Evolutionary conservation across 1,139 yeast genomes (phyloP).

Genomic region (Dujonia santamariae): DNA sequence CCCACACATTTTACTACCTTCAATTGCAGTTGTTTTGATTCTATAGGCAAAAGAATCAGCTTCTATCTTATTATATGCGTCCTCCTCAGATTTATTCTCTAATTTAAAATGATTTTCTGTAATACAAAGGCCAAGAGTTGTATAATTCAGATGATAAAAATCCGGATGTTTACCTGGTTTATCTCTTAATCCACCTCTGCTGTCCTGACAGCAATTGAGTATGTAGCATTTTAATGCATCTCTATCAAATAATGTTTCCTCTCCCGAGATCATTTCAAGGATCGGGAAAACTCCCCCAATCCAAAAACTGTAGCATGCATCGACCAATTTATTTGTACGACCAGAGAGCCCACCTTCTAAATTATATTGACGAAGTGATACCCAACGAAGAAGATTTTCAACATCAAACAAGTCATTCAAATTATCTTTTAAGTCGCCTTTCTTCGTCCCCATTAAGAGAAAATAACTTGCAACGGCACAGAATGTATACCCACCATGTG

Average conservation of each 20-base stretch:
- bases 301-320: conserved; percentile 97
- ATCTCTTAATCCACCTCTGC: conserved; percentile 75
- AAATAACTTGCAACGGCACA: conserved; percentile 80
- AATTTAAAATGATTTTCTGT: conserved; percentile 51
- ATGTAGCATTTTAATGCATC: conserved; percentile 63
- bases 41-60: conserved; percentile 23
- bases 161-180: conserved; percentile 84
- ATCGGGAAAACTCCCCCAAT: conserved; percentile 77
- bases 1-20: conserved; percentile 14
- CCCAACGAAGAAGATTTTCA: conserved; percentile 57
- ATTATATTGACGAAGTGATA: conserved; percentile 60
- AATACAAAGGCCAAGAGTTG: conserved; percentile 71
- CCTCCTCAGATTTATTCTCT: neutral
- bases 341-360: conserved; percentile 89
- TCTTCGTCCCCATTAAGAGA: conserved; percentile 34
- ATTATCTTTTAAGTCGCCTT: conserved; percentile 14
- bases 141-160: conserved; percentile 88
- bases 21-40: neutral
- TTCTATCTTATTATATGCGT: conserved; percentile 2
- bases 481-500: conserved; percentile 95
- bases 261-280: conserved; percentile 48
- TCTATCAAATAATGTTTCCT: conserved; percentile 42
- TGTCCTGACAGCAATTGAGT: conserved; percentile 68
- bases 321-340: conserved; percentile 88
- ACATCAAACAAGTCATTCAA: conserved; percentile 29